Evolutionary conservation across 2,329 filamentous ascomycete genomes (phyloP).

Genomic region (Aspergillus fumigatus): DNA sequence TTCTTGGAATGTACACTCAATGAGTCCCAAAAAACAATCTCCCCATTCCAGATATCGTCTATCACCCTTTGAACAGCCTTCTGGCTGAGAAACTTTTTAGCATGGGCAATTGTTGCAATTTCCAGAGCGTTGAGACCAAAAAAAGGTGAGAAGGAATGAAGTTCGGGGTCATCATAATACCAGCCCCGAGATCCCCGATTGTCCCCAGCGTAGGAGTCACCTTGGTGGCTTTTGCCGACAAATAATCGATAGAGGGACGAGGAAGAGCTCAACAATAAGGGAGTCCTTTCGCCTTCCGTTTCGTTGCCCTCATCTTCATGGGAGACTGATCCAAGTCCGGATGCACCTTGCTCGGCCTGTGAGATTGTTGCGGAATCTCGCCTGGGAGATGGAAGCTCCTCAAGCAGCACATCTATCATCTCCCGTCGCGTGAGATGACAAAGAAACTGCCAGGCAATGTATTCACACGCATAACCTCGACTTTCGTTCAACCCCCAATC

Average conservation of each 20-base stretch:
- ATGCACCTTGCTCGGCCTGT: constrained; percentile 19
- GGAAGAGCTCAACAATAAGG: constrained; percentile 25
- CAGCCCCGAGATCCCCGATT: constrained; percentile 39
- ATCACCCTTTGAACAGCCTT: constrained; percentile 77
- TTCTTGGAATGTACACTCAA: constrained; percentile 71
- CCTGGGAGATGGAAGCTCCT: constrained; percentile 42
- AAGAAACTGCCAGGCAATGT: constrained; percentile 59
- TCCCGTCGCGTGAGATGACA: constrained; percentile 53
- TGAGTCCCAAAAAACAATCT: constrained; percentile 81
- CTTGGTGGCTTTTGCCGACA: constrained; percentile 35
- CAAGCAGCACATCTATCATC: constrained; percentile 53
- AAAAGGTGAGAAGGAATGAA: constrained; percentile 64
- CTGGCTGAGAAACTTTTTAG: constrained; percentile 81
- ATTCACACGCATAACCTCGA: constrained; percentile 56
- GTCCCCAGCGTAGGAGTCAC: constrained; percentile 40
- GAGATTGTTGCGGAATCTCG: constrained; percentile 14
- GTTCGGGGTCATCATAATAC: constrained; percentile 48
- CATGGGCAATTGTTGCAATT: constrained; percentile 74
- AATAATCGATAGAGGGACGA: constrained; percentile 19
- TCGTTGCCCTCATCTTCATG: constrained; percentile 3
- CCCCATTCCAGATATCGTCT: constrained; percentile 78
- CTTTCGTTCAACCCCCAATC: constrained; percentile 55
- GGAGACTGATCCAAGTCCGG: constrained; percentile 9
- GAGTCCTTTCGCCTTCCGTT: constrained; percentile 23
- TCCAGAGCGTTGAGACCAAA: constrained; percentile 79